Conservation (phyloP, 2,329 filamentous ascomycete genomes). For the Pestalotiopsis sp. region DNA sequence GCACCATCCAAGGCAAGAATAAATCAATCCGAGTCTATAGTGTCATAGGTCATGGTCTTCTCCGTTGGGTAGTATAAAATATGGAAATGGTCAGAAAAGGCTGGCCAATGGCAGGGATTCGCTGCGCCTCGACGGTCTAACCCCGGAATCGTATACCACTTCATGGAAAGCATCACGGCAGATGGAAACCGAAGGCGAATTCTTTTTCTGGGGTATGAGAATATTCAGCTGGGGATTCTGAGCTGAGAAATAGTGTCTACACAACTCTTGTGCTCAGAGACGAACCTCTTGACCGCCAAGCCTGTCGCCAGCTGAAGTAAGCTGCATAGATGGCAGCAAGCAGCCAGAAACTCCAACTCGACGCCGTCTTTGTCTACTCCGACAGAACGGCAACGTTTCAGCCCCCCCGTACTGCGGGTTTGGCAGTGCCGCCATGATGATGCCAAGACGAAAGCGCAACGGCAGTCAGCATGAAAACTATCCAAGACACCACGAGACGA, state of each 20-base stretch:
- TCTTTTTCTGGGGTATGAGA: background rate
- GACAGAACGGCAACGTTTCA: background rate
- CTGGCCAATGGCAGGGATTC: background rate
- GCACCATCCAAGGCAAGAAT: no score
- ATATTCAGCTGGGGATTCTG: background rate
- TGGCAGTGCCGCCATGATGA: background rate
- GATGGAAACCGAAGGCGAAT: background rate
- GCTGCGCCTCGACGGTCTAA: background rate
- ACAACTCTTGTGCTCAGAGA: background rate
- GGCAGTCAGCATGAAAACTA: background rate
- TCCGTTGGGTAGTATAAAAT: background rate
- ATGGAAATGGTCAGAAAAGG: background rate
- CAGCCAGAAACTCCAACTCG: background rate
- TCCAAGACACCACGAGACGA: no score
- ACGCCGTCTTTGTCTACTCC: background rate
- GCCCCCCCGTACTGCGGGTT: background rate
- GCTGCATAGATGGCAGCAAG: background rate
- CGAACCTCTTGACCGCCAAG: background rate
- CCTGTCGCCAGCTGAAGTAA: background rate
- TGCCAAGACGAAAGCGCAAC: background rate
- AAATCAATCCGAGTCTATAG: no score
- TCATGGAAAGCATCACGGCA: background rate
- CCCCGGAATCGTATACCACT: background rate
- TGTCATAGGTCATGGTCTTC: no score
- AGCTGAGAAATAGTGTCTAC: background rate